A percentile compares a stretch with the other conserved stretches of the same genome.
Conservation (phyloP, 1,284 basidiomycete species). For the Afroboletus lepidellus region DNA sequence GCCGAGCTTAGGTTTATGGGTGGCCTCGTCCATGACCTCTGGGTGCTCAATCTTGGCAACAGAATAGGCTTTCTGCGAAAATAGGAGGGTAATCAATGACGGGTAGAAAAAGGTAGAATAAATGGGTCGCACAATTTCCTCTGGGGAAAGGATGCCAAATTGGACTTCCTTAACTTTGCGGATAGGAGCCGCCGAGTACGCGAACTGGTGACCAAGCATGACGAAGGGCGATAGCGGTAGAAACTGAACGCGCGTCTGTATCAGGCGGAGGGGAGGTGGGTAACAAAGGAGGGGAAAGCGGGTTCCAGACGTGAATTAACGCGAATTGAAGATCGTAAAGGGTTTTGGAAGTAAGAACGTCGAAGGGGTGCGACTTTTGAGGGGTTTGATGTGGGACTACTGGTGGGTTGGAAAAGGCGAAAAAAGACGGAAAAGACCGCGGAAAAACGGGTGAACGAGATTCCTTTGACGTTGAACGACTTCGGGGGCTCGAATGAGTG, state of each 20-base stretch:
- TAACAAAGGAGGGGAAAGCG: conserved; percentile 3
- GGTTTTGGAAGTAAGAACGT: conserved; percentile 3
- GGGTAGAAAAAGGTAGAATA: conserved; percentile 8
- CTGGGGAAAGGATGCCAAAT: conserved; percentile 99
- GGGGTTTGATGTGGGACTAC: conserved; percentile 2
- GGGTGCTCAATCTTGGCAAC: conserved; percentile 98
- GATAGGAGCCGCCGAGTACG: conserved; percentile 90
- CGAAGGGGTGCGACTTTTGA: conserved; percentile 26
- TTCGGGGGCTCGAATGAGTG: neutral
- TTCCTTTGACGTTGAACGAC: conserved; percentile 2
- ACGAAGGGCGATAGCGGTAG: conserved; percentile 3
- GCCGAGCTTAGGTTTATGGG: conserved; percentile 84
- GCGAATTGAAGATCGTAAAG: conserved; percentile 21
- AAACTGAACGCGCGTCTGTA: conserved; percentile 19
- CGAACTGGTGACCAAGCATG: conserved; percentile 85
- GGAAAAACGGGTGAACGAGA: conserved; percentile 13
- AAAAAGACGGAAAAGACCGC: conserved; percentile 15
- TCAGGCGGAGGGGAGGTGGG: neutral
- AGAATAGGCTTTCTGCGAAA: conserved; percentile 90
- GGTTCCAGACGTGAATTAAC: conserved; percentile 26
- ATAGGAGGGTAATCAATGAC: conserved; percentile 17
- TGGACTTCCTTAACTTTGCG: conserved; percentile 97
- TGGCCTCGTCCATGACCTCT: conserved; percentile 96
- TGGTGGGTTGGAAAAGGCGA: conserved; percentile 2
- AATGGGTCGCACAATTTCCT: conserved; percentile 87